These are phyloP conservation scores for Paspalum vaginatum DNA, from an alignment of 176 grass and related monocot genomes.

Conservation along the genomic window DNA sequence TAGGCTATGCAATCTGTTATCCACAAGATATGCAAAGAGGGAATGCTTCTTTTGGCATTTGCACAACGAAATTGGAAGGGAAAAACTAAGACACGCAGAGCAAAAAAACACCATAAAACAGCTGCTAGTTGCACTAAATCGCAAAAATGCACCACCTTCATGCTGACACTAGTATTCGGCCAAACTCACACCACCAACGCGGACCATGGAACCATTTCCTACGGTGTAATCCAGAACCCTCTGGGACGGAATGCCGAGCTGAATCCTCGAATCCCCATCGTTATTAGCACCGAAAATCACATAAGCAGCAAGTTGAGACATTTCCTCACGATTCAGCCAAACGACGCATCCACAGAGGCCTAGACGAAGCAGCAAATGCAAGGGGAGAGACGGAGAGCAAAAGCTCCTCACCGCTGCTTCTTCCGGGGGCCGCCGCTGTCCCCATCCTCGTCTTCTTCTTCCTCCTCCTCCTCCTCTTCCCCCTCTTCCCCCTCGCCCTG, in stretches of 20 bases:
- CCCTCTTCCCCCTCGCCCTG: not conserved
- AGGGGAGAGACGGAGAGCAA: conserved; percentile 10
- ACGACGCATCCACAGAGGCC: conserved; percentile 8
- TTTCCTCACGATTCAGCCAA: conserved; percentile 26
- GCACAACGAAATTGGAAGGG: not conserved
- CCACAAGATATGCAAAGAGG: not conserved
- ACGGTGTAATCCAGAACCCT: conserved; percentile 12
- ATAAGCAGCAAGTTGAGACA: conserved; percentile 5
- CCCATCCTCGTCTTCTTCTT: conserved; percentile 54
- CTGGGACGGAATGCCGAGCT: not conserved
- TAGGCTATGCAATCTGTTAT: not conserved
- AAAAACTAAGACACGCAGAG: not conserved
- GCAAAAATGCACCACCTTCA: not conserved
- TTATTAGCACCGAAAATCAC: conserved; percentile 14
- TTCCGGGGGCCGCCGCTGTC: conserved; percentile 45
- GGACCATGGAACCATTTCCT: not conserved
- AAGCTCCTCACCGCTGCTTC: conserved; percentile 74
- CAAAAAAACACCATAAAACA: not conserved
- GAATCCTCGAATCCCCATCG: conserved; percentile 15
- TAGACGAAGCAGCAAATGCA: conserved; percentile 31
- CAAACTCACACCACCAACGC: conserved; percentile 16
- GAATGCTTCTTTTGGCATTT: not conserved
- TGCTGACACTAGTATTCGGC: not conserved
- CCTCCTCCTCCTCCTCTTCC: not conserved
- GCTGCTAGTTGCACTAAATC: conserved; percentile 1